Evolutionary conservation across 2,329 filamentous ascomycete species (phyloP), one percentile per base, ranked within the genome.

Genomic region (Venturia effusa): DNA sequence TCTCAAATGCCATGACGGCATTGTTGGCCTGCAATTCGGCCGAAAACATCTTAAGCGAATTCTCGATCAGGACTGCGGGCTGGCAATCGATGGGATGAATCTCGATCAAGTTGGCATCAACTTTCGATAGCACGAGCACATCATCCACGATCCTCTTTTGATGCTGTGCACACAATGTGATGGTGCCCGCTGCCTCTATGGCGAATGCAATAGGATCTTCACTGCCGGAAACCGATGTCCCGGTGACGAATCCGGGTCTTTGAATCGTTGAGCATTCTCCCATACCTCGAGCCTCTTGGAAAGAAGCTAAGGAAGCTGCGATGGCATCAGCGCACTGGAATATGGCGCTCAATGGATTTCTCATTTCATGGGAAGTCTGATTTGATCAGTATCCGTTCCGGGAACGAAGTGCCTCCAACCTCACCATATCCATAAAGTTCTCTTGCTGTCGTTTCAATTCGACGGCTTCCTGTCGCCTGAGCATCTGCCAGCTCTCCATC

Each of bases 331-430:
- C 77, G 61, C 73, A 76, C 45, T 78, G 77, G 4, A 79, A 69
- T 32, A 80, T 79, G 0, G 78, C 77, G 39, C 70, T 73, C 0
- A 79, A 69, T 1, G 77, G 77, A 62, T 79, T 79, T 1, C 78
- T 70, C 76, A 80, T 79, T 66, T 80, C 77, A 22, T 67, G 63
- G n/a, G 48, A 61, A 7, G 62, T 64, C 41, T 39, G 13, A 39
- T 13, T 10, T 8, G 15, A 30, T 55, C 24, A 55, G 48, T 11
- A 32, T 17, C 24, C 48, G 5, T 4, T 1, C 8, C 27, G 24
- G 22, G 6, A 2, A n/a, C 57, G 6, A 13, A 60, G 19, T 40
- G 5, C 17, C n/a, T 19, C 17, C 13, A 32, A 41, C 22, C 54
- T 61, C 11, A 65, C 60, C 1, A 74, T 72, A 43, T 75, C 74